Base-by-base conservation (phyloP, 169 alveolate genomes). In the Neospora caninum region DNA sequence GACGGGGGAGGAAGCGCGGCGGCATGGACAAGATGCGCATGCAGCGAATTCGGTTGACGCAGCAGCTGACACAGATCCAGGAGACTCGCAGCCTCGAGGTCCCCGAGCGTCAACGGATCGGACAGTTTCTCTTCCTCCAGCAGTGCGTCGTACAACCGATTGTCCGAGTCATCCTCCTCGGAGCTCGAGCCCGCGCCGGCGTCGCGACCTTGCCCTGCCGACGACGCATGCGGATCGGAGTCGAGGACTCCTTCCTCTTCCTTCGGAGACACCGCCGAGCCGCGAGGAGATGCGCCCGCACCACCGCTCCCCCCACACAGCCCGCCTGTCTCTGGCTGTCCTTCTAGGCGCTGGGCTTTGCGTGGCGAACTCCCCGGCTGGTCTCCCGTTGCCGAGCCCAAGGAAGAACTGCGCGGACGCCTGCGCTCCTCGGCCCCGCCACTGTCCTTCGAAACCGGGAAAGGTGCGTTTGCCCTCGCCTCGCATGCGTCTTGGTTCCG, bases 91-190 rank as follows among this genome's bases (percentile, higher is more conserved):
- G 39, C 69, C 41, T 82, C 89, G 16, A 38, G 53, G 69, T 82
- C 89, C 31, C 67, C 89, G 67, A 82, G 89, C 29, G 89, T 49
- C 64, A 82, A 36, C 27, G 64, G n/a, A 82, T 82, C 89, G 38
- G 10, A 41, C 53, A 41, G 67, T 7, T 42, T 42, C 36, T 82
- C 89, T 0, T 82, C 89, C 64, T 82, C 89, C 10, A 78, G 27
- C 1, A 78, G 45, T 2, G 86, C 42, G 45, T 78, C 86, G 29
- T 78, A 78, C 39, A n/a, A 22, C 39, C 39, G 29, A 25, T 43
- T n/a, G 39, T 78, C n/a, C 86, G 9, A 16, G n/a, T 18, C 2
- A 10, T 69, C 38, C 34, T 69, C 58, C 4, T 49, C 58, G 58
- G 58, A 49, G 58, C 58, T 49, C 58, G 58, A 49, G 22, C 22